Conservation (phyloP, 2,329 filamentous ascomycete species). For the Chaetothyriales sp. region DNA sequence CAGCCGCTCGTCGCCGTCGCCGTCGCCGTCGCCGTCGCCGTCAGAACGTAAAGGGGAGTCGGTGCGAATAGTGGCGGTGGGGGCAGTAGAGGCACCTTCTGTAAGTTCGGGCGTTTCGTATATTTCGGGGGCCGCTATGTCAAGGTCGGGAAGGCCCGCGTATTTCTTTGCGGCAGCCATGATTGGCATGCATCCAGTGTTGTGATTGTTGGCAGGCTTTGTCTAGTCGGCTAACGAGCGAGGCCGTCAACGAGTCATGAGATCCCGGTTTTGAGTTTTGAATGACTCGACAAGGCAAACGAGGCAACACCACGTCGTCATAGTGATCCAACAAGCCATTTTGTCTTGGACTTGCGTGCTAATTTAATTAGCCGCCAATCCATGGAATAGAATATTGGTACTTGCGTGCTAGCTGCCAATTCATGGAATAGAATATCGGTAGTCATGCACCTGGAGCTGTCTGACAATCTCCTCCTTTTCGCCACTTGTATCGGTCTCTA, state of each 20-base stretch:
- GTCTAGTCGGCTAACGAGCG: neutral
- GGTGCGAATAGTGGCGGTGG: slow-evolving; percentile 45
- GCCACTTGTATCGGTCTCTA: neutral
- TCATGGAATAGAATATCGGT: slow-evolving; percentile 1
- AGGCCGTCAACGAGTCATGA: neutral
- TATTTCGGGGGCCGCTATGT: slow-evolving; percentile 88
- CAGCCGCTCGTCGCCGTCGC: slow-evolving; percentile 53
- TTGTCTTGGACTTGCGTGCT: no score
- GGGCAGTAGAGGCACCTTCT: slow-evolving; percentile 75
- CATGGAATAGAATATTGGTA: slow-evolving; percentile 1
- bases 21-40: slow-evolving; percentile 48
- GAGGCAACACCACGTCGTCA: neutral
- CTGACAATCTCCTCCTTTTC: neutral
- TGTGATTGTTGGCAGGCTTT: neutral
- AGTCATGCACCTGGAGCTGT: slow-evolving; percentile 4
- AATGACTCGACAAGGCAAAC: neutral
- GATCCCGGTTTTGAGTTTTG: neutral
- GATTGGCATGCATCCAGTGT: slow-evolving; percentile 2
- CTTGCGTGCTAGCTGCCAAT: no score
- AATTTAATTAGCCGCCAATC: no score
- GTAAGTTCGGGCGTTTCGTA: slow-evolving; percentile 92
- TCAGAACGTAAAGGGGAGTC: slow-evolving; percentile 31
- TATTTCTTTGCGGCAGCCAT: slow-evolving; percentile 76
- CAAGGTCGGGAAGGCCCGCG: slow-evolving; percentile 65
- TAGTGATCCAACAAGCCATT: no score